Conservation (phyloP, 1,139 yeast genomes). For the Kodamaea arcana region DNA sequence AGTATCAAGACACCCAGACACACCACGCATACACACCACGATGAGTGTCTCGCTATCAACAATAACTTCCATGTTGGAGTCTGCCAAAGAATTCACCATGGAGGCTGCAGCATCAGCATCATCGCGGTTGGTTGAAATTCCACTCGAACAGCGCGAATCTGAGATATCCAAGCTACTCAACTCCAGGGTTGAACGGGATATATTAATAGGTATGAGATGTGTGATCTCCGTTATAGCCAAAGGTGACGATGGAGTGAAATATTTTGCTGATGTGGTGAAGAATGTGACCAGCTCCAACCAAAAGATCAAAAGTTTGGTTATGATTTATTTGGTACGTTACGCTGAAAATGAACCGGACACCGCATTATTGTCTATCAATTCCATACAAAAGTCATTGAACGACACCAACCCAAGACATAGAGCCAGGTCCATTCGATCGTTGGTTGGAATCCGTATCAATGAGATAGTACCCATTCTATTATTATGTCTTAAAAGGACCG, state of each 20-base stretch:
- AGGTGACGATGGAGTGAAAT: conserved; percentile 58
- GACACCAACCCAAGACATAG: conserved; percentile 69
- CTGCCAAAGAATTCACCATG: conserved; percentile 74
- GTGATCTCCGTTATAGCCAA: conserved; percentile 63
- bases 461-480: conserved; percentile 77
- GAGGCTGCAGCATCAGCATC: conserved; percentile 84
- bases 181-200: conserved; percentile 69
- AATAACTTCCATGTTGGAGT: conserved; percentile 55
- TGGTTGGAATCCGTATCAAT: conserved; percentile 75
- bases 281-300: conserved; percentile 72
- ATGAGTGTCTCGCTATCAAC: conserved; percentile 44
- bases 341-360: conserved; percentile 87
- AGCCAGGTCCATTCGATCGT: conserved; percentile 70
- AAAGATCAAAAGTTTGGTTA: conserved; percentile 72
- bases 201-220: conserved; percentile 70
- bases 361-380: conserved; percentile 83
- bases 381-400: conserved; percentile 77
- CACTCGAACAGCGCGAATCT: conserved; percentile 50
- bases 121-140: conserved; percentile 56
- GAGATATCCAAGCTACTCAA: conserved; percentile 66
- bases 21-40: no score
- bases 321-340: conserved; percentile 68
- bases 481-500: conserved; percentile 66
- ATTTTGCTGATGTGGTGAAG: conserved; percentile 86
- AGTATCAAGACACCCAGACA: no score